A percentile compares a stretch with the other conserved stretches of the same genome.
Conservation (phyloP, 495 filamentous ascomycete species). For the Neurospora tetrasperma region DNA sequence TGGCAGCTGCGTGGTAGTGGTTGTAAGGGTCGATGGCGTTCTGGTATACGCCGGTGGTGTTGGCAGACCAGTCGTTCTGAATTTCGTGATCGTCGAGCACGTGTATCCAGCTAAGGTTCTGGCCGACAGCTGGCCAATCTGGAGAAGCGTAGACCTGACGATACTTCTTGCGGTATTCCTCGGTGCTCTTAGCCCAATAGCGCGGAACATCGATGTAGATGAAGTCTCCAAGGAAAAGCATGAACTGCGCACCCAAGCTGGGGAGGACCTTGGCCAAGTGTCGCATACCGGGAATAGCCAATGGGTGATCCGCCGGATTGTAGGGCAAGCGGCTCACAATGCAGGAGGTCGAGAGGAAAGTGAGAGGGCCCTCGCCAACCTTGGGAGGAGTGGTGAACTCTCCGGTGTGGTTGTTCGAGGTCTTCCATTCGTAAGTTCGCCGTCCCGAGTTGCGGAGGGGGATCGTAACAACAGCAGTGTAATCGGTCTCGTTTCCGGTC, state of each 20-base stretch:
- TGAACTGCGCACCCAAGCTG: conserved; percentile 62
- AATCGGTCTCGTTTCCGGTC: conserved; percentile 71
- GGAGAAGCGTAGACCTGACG: conserved; percentile 88
- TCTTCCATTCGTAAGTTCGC: conserved; percentile 67
- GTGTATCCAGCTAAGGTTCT: conserved; percentile 87
- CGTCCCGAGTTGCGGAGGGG: conserved; percentile 39
- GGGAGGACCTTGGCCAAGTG: conserved; percentile 56
- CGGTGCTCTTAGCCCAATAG: conserved; percentile 57
- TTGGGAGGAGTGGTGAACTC: conserved; percentile 57
- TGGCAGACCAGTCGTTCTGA: conserved; percentile 75
- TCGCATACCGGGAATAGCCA: conserved; percentile 69
- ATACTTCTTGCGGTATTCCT: conserved; percentile 83
- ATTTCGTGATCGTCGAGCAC: conserved; percentile 96
- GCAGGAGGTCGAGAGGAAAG: conserved; percentile 85
- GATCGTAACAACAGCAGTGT: conserved; percentile 55
- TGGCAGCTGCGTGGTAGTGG: conserved; percentile 74
- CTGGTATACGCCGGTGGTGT: conserved; percentile 60
- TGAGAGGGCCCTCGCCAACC: conserved; percentile 58
- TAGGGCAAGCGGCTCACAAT: conserved; percentile 88
- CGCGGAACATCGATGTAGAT: conserved; percentile 92
- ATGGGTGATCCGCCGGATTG: conserved; percentile 65
- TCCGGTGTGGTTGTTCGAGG: conserved; percentile 76
- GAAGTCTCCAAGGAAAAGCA: conserved; percentile 98
- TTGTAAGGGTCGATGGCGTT: conserved; percentile 77
- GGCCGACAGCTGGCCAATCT: conserved; percentile 61